phyloP scores from a whole-genome alignment of 202 grass and related monocot genomes.

The Eragrostis tef region DNA sequence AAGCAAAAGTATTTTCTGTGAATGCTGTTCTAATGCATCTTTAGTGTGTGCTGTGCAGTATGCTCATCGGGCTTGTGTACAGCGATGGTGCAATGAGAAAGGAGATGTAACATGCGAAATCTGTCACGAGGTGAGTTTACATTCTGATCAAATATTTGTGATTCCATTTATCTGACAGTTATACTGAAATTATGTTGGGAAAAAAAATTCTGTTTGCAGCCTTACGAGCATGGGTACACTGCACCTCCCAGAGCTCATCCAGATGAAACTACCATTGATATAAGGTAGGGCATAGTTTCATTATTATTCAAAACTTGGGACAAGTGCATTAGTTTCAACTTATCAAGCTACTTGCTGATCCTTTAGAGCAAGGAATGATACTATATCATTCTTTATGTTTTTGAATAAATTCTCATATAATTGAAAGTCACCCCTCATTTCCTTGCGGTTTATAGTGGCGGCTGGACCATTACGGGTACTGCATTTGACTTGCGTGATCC shows the following conservation, averaged over 20 bases:
- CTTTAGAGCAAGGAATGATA: background rate
- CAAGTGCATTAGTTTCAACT: slow-evolving; percentile 6
- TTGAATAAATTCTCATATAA: background rate
- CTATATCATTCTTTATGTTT: slow-evolving; percentile 4
- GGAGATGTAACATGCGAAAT: slow-evolving; percentile 91
- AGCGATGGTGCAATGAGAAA: slow-evolving; percentile 93
- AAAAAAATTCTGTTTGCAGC: slow-evolving; percentile 55
- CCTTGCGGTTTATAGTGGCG: slow-evolving; percentile 48
- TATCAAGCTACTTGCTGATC: slow-evolving; percentile 18
- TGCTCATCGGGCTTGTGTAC: slow-evolving; percentile 83
- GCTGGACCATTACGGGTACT: slow-evolving; percentile 70
- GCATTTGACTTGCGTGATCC: slow-evolving; percentile 67
- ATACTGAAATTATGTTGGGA: slow-evolving; percentile 43
- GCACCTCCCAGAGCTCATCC: slow-evolving; percentile 70
- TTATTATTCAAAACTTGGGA: slow-evolving; percentile 28
- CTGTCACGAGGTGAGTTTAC: slow-evolving; percentile 71
- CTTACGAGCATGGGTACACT: slow-evolving; percentile 83
- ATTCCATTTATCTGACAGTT: slow-evolving; percentile 3
- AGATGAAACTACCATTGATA: slow-evolving; percentile 91
- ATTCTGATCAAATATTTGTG: slow-evolving; percentile 8
- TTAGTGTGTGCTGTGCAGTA: slow-evolving; percentile 61
- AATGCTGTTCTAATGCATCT: slow-evolving; percentile 40
- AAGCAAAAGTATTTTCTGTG: background rate
- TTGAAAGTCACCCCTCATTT: slow-evolving; percentile 27
- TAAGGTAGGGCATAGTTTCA: slow-evolving; percentile 59